Evolutionary conservation across 2,329 filamentous ascomycete species (phyloP).

Genomic region (Didymosphaeria variabile): DNA sequence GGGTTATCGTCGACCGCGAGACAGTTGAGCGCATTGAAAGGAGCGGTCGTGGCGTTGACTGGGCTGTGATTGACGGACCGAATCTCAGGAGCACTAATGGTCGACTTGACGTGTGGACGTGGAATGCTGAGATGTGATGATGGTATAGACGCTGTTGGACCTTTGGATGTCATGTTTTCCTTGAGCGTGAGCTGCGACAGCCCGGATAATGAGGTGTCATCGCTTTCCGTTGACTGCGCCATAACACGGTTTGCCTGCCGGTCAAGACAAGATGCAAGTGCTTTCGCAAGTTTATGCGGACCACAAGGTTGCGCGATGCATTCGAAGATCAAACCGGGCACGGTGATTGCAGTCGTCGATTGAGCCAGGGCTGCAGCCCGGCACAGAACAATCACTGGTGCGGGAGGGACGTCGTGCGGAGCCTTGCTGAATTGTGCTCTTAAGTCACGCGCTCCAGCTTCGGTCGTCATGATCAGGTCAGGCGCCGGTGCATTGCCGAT

Average conservation of each 20-base stretch:
- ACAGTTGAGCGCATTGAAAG: conserved; percentile 38
- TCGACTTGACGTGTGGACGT: conserved; percentile 39
- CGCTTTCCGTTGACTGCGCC: conserved; percentile 21
- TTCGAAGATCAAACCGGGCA: conserved; percentile 46
- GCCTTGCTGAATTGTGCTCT: conserved; percentile 37
- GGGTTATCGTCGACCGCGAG: conserved; percentile 53
- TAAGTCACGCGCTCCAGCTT: conserved; percentile 39
- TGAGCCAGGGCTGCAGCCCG: conserved; percentile 47
- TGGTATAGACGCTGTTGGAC: conserved; percentile 16
- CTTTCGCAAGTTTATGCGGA: conserved; percentile 51
- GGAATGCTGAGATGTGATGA: conserved; percentile 17
- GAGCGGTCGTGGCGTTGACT: conserved; percentile 29
- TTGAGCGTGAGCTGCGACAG: conserved; percentile 37
- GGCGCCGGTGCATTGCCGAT: conserved; percentile 24
- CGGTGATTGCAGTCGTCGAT: conserved; percentile 45
- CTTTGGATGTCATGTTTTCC: conserved; percentile 34
- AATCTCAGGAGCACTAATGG: conserved; percentile 44
- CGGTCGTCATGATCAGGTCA: conserved; percentile 45
- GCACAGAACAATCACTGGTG: conserved; percentile 46
- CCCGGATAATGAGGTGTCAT: conserved; percentile 27
- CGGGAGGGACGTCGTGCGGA: conserved; percentile 26
- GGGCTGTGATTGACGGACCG: conserved; percentile 28
- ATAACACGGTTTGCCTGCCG: conserved; percentile 36
- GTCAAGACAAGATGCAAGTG: conserved; percentile 44
- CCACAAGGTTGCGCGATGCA: conserved; percentile 49